Percentiles rank a stretch among this genome's conserved stretches.
phyloP scores from a whole-genome alignment of 108 stramenopile species.

The Bacterosira constricta region DNA sequence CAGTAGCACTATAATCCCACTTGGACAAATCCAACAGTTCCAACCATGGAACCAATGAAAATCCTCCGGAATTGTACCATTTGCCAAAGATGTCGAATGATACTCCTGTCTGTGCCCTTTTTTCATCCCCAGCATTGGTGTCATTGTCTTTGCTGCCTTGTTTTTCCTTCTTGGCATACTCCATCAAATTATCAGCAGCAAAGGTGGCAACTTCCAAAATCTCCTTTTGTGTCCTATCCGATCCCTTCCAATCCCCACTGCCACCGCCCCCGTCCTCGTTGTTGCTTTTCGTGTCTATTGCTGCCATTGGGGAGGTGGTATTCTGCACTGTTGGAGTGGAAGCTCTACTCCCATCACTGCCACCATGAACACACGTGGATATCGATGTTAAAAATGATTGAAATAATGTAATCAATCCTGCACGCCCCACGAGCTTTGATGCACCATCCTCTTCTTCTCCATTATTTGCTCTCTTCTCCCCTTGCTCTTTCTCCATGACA shows the following conservation, averaged over 20 bases:
- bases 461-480: slow-evolving; percentile 10
- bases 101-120: slow-evolving; percentile 13
- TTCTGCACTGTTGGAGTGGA: slow-evolving; percentile 54
- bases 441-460: slow-evolving; percentile 29
- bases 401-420: slow-evolving; percentile 60
- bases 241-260: slow-evolving; percentile 43
- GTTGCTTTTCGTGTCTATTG: slow-evolving; percentile 30
- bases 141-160: not conserved
- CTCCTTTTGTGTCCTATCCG: slow-evolving; percentile 58
- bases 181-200: slow-evolving; percentile 70
- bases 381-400: slow-evolving; percentile 71
- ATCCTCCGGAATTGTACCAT: slow-evolving; percentile 85
- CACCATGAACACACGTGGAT: slow-evolving; percentile 60
- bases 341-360: slow-evolving; percentile 26
- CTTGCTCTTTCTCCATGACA: not conserved
- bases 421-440: slow-evolving; percentile 26
- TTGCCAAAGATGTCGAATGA: slow-evolving; percentile 73
- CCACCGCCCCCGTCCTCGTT: slow-evolving; percentile 26
- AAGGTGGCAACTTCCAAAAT: slow-evolving; percentile 74
- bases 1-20: slow-evolving; percentile 57
- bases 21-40: slow-evolving; percentile 80
- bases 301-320: slow-evolving; percentile 52
- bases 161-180: slow-evolving; percentile 45
- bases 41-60: slow-evolving; percentile 82
- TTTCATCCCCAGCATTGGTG: not conserved